Evolutionary conservation across 2,329 filamentous ascomycete species (phyloP), one percentile per base, ranked within the genome.

Genomic region (Apiospora malaysiana): DNA sequence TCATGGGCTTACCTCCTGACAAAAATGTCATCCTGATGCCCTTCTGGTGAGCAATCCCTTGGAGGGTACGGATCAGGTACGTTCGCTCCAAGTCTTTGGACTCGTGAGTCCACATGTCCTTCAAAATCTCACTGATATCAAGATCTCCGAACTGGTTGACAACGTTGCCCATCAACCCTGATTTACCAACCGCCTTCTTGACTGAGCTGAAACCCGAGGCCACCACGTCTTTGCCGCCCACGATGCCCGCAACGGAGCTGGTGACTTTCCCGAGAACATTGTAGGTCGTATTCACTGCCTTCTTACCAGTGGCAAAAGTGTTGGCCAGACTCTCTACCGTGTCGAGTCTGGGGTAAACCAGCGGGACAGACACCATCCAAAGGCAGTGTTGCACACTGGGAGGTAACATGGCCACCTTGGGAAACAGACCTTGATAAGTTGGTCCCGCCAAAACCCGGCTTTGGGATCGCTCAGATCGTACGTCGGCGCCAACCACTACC

Each of bases 51-150:
- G 96, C 88, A 76, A 99, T 98, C 37, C 94, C 94, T 83, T 99
- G 96, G 2, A 99, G 87, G 0, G 96, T 99, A 74, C 96, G 92
- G 79, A 99, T 97, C 73, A 99, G 86, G 80, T 99, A 99, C 8
- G 96, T 99, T 71, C 96, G 89, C 83, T 99, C 96, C 51, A 99
- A 90, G 77, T 99, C 96, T 88, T 98, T 99, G 69, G 93, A 95
- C 68, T 98, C 95, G 78, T 99, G 96, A 27, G 96, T 99, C 96
- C 96, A 99, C 86, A 97, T 92, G 80, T 99, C 96, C 79, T 95
- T 92, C 71, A 98, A 85, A 79, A 98, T 96, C 82, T 99, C 96
- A 69, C 96, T 90, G 68, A 98, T 90, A 78, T 98, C 96, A 72
- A 99, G 92, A 75, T 98, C 96, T 70, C 96, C 96, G 80, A 99